Conservation (phyloP, 2,329 filamentous ascomycete species). For the Fusarium tuaranense region DNA sequence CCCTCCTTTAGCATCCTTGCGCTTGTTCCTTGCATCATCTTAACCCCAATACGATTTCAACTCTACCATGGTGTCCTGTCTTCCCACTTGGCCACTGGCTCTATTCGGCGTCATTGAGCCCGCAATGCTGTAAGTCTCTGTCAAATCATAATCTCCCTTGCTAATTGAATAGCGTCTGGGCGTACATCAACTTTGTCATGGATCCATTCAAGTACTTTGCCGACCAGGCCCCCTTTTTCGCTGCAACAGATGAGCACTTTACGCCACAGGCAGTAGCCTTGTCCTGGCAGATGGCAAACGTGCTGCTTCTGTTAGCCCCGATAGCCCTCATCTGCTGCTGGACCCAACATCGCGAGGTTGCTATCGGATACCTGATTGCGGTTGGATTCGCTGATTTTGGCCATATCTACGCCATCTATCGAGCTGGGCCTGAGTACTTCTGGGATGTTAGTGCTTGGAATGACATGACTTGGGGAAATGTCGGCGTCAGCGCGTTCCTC, state of each 20-base stretch:
- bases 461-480: conserved; percentile 11
- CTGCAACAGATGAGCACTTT: not conserved
- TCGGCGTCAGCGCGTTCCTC: conserved; percentile 15
- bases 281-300: conserved; percentile 10
- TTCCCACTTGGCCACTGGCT: not conserved
- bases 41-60: not conserved
- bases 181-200: conserved; percentile 1
- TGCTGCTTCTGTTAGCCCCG: not conserved
- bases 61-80: not conserved
- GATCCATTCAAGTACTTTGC: conserved; percentile 10
- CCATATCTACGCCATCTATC: not conserved
- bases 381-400: conserved; percentile 1
- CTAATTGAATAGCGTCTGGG: conserved; percentile 4
- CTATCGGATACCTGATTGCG: not conserved
- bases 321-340: conserved; percentile 11
- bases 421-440: conserved; percentile 6
- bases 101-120: not conserved
- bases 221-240: not conserved
- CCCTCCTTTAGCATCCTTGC: not conserved
- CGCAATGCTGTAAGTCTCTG: not conserved
- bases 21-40: not conserved
- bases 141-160: not conserved
- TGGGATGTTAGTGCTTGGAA: conserved; percentile 3
- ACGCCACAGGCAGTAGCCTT: conserved; percentile 4
- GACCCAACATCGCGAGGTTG: conserved; percentile 2